Evolutionary conservation across 2,329 filamentous ascomycete species (phyloP), one percentile per base, ranked within the genome.

Genomic region (Alternaria conjuncta): DNA sequence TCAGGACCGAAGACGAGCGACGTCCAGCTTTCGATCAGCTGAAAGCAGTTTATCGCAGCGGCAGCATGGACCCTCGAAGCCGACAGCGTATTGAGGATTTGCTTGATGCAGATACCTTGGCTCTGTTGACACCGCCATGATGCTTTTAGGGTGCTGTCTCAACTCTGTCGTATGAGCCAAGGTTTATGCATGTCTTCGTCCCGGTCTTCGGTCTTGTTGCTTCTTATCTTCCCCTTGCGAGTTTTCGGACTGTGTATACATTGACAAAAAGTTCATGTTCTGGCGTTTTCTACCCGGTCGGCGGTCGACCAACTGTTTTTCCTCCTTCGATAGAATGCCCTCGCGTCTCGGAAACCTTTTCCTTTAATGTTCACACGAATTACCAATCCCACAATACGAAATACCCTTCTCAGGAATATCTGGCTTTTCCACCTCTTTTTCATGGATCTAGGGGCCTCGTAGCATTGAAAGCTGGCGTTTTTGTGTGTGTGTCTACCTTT

Each of bases 31-130:
- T 88, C 71, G 80, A 82, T 63, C 82, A 84, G 66, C 77, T 89
- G 53, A 82, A 84, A 62, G 79, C 82, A 66, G 83, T 84, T 41
- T 87, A 85, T 83, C 81, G 82, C 65, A 85, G 88, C 77, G 84
- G 84, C 55, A 82, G 82, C 15, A 79, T 86, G 59, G 86, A 87
- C 69, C 74, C 85, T 74, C 85, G 84, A 76, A 89, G 85, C 73
- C 84, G 86, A 72, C 86, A 87, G 80, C 85, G 83, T 73, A 82
- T 89, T 61, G 79, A 83, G 57, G 82, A 84, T 63, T 78, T 86
- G 62, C 77, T 89, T 61, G 85, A 86, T 71, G 75, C 79, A 25
- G 80, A 83, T 62, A 78, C 88, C 61, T 85, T 82, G 75, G 79
- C 82, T 68, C 83, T 85, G 69, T 82, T 90, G 68, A 26, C 60